Evolutionary conservation across 441 rosid species (phyloP).

Genomic region (Mallotus japonicus): DNA sequence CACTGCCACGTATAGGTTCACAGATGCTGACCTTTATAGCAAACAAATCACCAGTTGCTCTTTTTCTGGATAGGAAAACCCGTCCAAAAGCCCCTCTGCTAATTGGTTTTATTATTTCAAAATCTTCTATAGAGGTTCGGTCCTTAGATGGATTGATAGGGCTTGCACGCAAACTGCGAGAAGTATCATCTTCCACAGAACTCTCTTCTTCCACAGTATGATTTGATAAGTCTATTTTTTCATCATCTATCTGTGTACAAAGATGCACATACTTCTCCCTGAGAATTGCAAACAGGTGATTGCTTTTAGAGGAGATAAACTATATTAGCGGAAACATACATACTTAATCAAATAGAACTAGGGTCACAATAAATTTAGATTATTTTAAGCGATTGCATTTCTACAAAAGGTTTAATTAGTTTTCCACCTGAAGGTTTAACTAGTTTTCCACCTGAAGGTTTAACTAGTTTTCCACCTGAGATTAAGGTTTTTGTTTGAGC

Average conservation of each 20-base stretch:
- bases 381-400: background rate
- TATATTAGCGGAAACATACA: conserved; percentile 4
- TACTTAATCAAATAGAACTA: background rate
- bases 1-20: conserved; percentile 16
- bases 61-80: conserved; percentile 88
- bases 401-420: background rate
- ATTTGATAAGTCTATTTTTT: conserved; percentile 60
- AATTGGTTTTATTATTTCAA: conserved; percentile 96
- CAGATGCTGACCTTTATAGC: conserved; percentile 77
- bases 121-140: conserved; percentile 94
- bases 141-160: conserved; percentile 84
- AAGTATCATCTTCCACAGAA: conserved; percentile 72
- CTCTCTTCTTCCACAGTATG: conserved; percentile 76
- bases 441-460: background rate
- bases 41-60: conserved; percentile 92
- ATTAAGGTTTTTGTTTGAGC: background rate
- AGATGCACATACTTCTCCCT: conserved; percentile 90
- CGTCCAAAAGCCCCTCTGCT: conserved; percentile 97
- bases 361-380: background rate
- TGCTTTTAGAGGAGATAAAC: conserved; percentile 15
- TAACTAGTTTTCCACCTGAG: background rate
- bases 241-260: conserved; percentile 84
- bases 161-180: conserved; percentile 82
- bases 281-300: conserved; percentile 18
- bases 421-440: background rate